Evolutionary conservation across 306 rosid genomes (phyloP).

Genomic region (Vachellia collinsii): DNA sequence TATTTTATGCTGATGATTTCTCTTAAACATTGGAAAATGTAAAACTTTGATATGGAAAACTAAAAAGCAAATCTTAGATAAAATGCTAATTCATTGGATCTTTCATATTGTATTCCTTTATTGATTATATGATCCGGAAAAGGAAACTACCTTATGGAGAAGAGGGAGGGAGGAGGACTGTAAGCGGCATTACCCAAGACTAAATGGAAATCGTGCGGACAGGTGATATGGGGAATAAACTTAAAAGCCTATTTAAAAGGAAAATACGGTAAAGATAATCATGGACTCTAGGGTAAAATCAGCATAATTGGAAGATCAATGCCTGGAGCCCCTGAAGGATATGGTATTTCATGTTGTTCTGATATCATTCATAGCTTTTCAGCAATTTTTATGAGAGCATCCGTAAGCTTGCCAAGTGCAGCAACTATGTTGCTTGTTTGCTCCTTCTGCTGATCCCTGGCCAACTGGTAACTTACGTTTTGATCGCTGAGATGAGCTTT

Average conservation of each 20-base stretch:
- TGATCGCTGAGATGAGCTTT: conserved; percentile 52
- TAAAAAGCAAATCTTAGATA: not conserved
- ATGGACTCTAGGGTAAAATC: conserved; percentile 29
- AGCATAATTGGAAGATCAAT: conserved; percentile 5
- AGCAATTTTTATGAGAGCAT: conserved; percentile 61
- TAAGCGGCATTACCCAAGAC: conserved; percentile 17
- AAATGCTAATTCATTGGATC: conserved; percentile 6
- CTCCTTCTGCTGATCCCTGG: conserved; percentile 60
- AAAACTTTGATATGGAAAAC: not conserved
- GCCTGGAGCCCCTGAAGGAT: no score
- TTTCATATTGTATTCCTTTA: conserved; percentile 1
- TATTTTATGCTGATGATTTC: not conserved
- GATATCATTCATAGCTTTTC: conserved; percentile 49
- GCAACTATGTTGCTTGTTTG: conserved; percentile 45
- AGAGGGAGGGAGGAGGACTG: conserved; percentile 5
- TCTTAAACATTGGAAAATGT: not conserved
- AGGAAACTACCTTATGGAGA: not conserved
- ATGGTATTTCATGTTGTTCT: not conserved
- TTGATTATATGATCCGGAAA: not conserved
- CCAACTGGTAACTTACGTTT: conserved; percentile 49
- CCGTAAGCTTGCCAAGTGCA: conserved; percentile 56
- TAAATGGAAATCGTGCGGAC: conserved; percentile 26
- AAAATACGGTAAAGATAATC: not conserved
- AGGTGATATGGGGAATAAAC: not conserved
- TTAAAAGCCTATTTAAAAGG: not conserved